These are phyloP conservation scores for Epichloe coenophiala DNA, from an alignment of 2,329 filamentous ascomycete genomes.

Conservation along the genomic window DNA sequence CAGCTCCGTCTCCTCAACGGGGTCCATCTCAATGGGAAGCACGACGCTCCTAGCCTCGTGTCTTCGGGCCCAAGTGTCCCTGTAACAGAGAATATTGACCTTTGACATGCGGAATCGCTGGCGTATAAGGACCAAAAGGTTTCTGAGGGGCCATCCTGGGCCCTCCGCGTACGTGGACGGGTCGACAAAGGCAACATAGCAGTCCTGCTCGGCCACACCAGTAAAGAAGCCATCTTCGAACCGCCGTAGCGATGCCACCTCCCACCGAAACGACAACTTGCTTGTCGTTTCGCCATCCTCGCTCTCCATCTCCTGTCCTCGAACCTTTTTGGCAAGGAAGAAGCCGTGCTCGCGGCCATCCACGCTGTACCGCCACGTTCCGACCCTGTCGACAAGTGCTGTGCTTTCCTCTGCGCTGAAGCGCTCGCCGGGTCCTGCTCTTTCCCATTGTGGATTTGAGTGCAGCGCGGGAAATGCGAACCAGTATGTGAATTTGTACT, in stretches of 20 bases:
- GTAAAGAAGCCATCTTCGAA: constrained; percentile 87
- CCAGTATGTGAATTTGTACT: constrained; percentile 96
- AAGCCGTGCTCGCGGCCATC: constrained; percentile 85
- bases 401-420: constrained; percentile 60
- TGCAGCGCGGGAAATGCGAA: constrained; percentile 92
- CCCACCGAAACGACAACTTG: constrained; percentile 59
- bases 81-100: constrained; percentile 78
- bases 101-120: constrained; percentile 66
- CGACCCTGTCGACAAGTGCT: constrained; percentile 65
- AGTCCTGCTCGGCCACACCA: constrained; percentile 54
- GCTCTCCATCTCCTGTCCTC: constrained; percentile 27
- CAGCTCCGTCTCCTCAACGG: constrained; percentile 27
- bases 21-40: constrained; percentile 48
- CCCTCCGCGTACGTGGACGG: constrained; percentile 80
- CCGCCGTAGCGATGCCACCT: constrained; percentile 57
- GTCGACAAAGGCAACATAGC: constrained; percentile 78
- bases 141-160: constrained; percentile 86
- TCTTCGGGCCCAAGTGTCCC: constrained; percentile 64
- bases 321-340: constrained; percentile 77
- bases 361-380: constrained; percentile 74
- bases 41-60: constrained; percentile 75
- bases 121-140: constrained; percentile 72
- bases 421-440: constrained; percentile 37
- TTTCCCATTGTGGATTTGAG: constrained; percentile 72
- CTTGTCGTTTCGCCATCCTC: constrained; percentile 32